A percentile compares a stretch with the other conserved stretches of the same genome.
Conservation (phyloP, 2,329 filamentous ascomycete genomes). For the Berkeleyomyces rouxiae region DNA sequence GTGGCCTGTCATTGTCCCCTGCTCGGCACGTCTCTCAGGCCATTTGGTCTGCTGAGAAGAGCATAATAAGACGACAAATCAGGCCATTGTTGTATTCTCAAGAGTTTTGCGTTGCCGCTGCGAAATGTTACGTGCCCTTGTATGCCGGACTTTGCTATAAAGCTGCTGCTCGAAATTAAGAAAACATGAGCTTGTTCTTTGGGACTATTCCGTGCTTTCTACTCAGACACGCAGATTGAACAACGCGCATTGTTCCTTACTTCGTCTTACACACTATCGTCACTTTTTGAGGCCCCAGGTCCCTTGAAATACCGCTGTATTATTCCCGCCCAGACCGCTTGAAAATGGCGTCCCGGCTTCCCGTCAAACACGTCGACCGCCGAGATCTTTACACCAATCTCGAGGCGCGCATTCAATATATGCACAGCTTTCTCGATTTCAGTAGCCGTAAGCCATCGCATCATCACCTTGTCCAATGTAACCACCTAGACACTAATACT, state of each 20-base stretch:
- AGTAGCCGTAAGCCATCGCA: slow-evolving; percentile 39
- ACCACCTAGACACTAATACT: not conserved
- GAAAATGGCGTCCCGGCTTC: slow-evolving; percentile 19
- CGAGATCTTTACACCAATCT: slow-evolving; percentile 56
- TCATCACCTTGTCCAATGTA: not conserved
- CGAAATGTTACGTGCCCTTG: not conserved
- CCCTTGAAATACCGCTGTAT: not conserved
- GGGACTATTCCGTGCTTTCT: too few relatives aligned
- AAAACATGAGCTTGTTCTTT: not conserved
- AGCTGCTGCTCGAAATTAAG: not conserved
- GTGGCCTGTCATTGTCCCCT: slow-evolving; percentile 5
- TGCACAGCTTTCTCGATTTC: slow-evolving; percentile 64
- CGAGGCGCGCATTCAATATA: slow-evolving; percentile 52
- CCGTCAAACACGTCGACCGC: slow-evolving; percentile 47
- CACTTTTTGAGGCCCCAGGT: too few relatives aligned
- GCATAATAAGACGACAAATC: slow-evolving; percentile 12
- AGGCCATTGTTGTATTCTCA: not conserved
- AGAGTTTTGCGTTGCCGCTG: not conserved
- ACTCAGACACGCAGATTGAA: not conserved
- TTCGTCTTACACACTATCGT: too few relatives aligned
- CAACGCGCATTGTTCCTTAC: not conserved
- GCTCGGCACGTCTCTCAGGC: slow-evolving; percentile 2
- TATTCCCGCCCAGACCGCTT: not conserved
- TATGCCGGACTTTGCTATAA: not conserved
- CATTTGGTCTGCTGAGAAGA: slow-evolving; percentile 1